These are phyloP conservation scores for Leishmania aethiopica DNA, from an alignment of 208 protist genomes.

Conservation along the genomic window DNA sequence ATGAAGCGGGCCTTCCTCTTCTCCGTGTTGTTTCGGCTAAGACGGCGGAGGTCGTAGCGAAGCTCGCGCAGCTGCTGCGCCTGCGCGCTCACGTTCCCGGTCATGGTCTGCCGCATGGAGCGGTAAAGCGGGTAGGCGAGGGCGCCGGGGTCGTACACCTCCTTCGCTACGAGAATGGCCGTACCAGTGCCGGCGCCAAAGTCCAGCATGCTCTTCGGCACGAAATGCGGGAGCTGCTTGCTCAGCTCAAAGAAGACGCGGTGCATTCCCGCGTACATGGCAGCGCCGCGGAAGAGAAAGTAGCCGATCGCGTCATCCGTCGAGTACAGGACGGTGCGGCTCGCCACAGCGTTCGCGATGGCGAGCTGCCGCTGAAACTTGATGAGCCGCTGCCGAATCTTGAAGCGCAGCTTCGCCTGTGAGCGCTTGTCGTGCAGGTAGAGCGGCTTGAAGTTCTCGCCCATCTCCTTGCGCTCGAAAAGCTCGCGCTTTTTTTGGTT, in stretches of 20 bases:
- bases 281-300: constrained; percentile 85
- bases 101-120: constrained; percentile 84
- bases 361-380: constrained; percentile 88
- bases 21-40: constrained; percentile 81
- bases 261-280: constrained; percentile 91
- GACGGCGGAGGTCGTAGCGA: constrained; percentile 69
- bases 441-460: constrained; percentile 73
- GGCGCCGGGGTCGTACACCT: constrained; percentile 85
- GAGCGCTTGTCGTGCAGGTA: constrained; percentile 74
- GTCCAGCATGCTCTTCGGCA: constrained; percentile 89
- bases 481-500: constrained; percentile 91
- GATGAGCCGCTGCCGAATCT: constrained; percentile 81
- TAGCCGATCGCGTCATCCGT: constrained; percentile 87
- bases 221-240: constrained; percentile 88
- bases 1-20: constrained; percentile 89
- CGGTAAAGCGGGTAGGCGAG: constrained; percentile 89
- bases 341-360: constrained; percentile 80
- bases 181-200: constrained; percentile 88
- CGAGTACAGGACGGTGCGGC: constrained; percentile 82
- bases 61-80: constrained; percentile 66
- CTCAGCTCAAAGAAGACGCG: constrained; percentile 88
- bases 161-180: constrained; percentile 84
- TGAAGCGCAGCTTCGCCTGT: constrained; percentile 86
- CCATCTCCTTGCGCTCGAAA: constrained; percentile 79
- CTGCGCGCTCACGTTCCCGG: constrained; percentile 59